Conservation (phyloP, 2,329 filamentous ascomycete genomes). For the Pezizomycotina sp. region DNA sequence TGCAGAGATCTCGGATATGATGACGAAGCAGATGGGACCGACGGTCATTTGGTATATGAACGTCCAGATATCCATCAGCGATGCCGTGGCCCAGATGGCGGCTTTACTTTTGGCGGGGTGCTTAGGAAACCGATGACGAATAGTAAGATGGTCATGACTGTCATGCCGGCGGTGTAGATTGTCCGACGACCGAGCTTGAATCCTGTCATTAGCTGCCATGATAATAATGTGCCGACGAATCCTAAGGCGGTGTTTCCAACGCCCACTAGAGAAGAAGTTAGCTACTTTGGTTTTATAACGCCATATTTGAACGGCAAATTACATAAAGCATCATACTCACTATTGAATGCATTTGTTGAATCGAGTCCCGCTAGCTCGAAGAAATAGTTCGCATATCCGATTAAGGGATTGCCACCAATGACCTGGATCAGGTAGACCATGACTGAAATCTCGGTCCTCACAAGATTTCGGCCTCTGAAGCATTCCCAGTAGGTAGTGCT, state of each 20-base stretch:
- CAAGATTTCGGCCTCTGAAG: conserved; percentile 31
- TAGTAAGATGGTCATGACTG: conserved; percentile 30
- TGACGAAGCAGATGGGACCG: conserved; percentile 34
- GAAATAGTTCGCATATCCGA: conserved; percentile 34
- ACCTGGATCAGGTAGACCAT: conserved; percentile 9
- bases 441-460: conserved; percentile 32
- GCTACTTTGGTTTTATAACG: too few relatives aligned
- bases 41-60: conserved; percentile 33
- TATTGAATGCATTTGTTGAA: too few relatives aligned
- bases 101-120: conserved; percentile 27
- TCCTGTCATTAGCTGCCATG: conserved; percentile 32
- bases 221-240: conserved; percentile 32
- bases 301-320: too few relatives aligned
- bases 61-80: conserved; percentile 32
- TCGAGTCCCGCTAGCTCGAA: conserved; percentile 35
- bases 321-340: too few relatives aligned
- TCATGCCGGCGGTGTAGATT: conserved; percentile 32
- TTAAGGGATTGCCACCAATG: conserved; percentile 27
- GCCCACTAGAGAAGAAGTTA: conserved; percentile 31
- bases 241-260: conserved; percentile 33
- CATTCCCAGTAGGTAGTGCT: conserved; percentile 29
- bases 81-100: conserved; percentile 31
- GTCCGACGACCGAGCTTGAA: conserved; percentile 30
- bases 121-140: conserved; percentile 33
- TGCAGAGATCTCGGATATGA: conserved; percentile 33